Conservation (phyloP, 2,329 filamentous ascomycete species). For the Dothideomycetes sp. region DNA sequence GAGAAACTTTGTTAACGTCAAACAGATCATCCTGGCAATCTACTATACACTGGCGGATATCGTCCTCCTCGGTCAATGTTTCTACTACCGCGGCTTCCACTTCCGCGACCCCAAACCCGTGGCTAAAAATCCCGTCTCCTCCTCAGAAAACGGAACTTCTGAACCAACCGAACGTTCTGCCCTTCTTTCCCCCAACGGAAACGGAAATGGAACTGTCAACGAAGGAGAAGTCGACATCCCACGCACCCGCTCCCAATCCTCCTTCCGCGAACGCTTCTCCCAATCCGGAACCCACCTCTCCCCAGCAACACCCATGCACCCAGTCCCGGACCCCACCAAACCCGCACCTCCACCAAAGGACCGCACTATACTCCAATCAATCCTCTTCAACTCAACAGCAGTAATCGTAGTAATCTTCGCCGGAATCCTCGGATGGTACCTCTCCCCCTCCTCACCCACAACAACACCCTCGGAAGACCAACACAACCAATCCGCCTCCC, state of each 20-base stretch:
- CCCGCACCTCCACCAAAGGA: constrained; percentile 31
- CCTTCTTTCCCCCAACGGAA: constrained; percentile 26
- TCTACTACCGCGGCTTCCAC: constrained; percentile 84
- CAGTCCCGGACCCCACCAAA: constrained; percentile 32
- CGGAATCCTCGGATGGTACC: constrained; percentile 77
- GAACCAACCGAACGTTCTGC: constrained; percentile 27
- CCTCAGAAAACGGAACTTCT: constrained; percentile 20
- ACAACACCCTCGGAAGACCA: constrained; percentile 18
- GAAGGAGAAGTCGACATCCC: constrained; percentile 21
- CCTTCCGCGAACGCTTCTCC: constrained; percentile 40
- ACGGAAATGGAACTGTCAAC: constrained; percentile 21
- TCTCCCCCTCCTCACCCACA: constrained; percentile 44
- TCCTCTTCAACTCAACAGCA: constrained; percentile 65
- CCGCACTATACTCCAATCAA: constrained; percentile 35
- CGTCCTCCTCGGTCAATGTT: constrained; percentile 78
- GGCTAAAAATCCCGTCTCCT: no score
- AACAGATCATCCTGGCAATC: constrained; percentile 72
- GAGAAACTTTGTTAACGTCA: constrained; percentile 4
- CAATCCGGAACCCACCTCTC: constrained; percentile 62
- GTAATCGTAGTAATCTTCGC: constrained; percentile 75
- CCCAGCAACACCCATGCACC: constrained; percentile 70
- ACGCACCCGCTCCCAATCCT: constrained; percentile 25
- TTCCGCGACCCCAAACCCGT: constrained; percentile 63
- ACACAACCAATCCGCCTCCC: constrained; percentile 37
- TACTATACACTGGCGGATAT: constrained; percentile 92